phyloP scores from a whole-genome alignment of 208 protist genomes.

The Angomonas ambiguus region DNA sequence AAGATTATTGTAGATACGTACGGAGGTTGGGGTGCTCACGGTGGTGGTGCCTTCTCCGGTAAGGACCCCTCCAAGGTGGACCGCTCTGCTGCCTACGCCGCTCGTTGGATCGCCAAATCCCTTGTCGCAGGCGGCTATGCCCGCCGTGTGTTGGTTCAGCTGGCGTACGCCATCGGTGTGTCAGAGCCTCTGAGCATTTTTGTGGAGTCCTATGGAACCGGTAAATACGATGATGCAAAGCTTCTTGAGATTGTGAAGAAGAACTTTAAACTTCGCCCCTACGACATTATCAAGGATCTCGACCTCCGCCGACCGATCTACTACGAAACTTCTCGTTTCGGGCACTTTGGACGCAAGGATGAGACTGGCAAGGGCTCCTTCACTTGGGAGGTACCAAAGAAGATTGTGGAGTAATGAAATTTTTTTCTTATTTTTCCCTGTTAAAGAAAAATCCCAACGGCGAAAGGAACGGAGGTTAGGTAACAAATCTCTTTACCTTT shows the following conservation, averaged over 20 bases:
- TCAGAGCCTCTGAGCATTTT: slow-evolving; percentile 96
- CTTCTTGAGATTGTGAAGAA: slow-evolving; percentile 91
- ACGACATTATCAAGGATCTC: slow-evolving; percentile 96
- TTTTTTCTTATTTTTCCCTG: background rate
- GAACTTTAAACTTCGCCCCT: slow-evolving; percentile 99
- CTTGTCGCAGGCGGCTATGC: slow-evolving; percentile 94
- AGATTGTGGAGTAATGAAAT: slow-evolving; percentile 75
- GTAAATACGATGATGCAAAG: slow-evolving; percentile 68
- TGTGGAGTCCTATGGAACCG: slow-evolving; percentile 99
- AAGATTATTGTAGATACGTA: slow-evolving; percentile 99
- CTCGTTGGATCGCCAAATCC: slow-evolving; percentile 99
- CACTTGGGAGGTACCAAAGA: slow-evolving; percentile 98
- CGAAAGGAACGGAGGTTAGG: background rate
- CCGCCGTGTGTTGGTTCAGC: slow-evolving; percentile 95
- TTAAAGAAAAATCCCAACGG: background rate
- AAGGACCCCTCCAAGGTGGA: slow-evolving; percentile 99
- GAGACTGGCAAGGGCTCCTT: slow-evolving; percentile 88
- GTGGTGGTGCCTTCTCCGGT: slow-evolving; percentile 99
- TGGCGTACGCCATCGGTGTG: slow-evolving; percentile 99
- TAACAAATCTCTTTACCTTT: slow-evolving; percentile 6
- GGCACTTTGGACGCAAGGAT: slow-evolving; percentile 98
- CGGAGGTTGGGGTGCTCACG: slow-evolving; percentile 99
- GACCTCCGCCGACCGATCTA: slow-evolving; percentile 96
- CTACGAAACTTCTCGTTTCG: slow-evolving; percentile 95
- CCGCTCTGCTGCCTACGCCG: slow-evolving; percentile 98